phyloP scores from a whole-genome alignment of 2,329 filamentous ascomycete species.

The Colletotrichum sp. region DNA sequence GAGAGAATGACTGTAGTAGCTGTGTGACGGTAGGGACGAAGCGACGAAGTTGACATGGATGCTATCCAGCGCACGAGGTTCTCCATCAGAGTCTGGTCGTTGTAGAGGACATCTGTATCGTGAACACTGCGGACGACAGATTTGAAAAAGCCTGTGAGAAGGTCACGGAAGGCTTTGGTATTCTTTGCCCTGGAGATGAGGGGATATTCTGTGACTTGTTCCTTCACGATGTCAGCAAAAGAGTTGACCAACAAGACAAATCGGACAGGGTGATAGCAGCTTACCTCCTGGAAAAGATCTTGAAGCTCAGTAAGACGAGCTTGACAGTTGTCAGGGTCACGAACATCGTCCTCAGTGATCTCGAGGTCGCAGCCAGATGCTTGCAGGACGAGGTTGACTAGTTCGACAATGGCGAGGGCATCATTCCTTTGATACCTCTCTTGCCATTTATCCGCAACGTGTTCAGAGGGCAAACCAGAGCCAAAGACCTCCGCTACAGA shows the following conservation, averaged over 20 bases:
- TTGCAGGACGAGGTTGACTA: constrained; percentile 71
- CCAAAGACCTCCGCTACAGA: constrained; percentile 65
- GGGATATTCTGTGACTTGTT: constrained; percentile 88
- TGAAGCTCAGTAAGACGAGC: constrained; percentile 84
- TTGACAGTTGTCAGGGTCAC: constrained; percentile 86
- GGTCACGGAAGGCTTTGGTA: constrained; percentile 77
- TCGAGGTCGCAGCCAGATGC: constrained; percentile 82
- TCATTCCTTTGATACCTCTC: constrained; percentile 60
- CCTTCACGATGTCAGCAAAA: constrained; percentile 44
- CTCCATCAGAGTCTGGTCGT: constrained; percentile 78
- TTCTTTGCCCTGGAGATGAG: constrained; percentile 83
- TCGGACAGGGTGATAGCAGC: constrained; percentile 26
- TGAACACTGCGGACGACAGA: constrained; percentile 79
- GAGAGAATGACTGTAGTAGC: constrained; percentile 84
- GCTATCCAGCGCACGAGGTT: constrained; percentile 90
- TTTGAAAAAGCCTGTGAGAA: constrained; percentile 80
- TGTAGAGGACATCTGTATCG: constrained; percentile 81
- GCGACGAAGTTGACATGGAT: constrained; percentile 85
- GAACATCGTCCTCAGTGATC: constrained; percentile 82
- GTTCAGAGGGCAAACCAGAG: constrained; percentile 59
- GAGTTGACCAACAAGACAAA: neutral
- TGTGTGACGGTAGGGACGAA: constrained; percentile 92
- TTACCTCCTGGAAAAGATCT: constrained; percentile 80
- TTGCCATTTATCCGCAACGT: constrained; percentile 66
- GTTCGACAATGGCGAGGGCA: constrained; percentile 60